Percentiles rank a stretch among this genome's conserved stretches.
Conservation (phyloP, 768 basidiomycete genomes). For the Tricholoma sp. region DNA sequence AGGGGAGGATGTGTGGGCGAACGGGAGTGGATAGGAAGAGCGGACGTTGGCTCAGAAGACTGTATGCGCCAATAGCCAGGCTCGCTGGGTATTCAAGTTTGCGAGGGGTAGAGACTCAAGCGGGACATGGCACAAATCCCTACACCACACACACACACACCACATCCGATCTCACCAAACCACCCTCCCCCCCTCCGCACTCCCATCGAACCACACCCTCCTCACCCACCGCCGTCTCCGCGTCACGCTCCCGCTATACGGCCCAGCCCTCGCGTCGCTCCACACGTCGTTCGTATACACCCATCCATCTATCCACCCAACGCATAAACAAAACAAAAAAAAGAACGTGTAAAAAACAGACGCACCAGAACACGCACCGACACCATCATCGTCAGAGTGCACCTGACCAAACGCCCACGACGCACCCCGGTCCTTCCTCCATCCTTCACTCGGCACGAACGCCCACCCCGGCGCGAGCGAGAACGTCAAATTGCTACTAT, state of each 20-base stretch:
- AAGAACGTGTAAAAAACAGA: not conserved
- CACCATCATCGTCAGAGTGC: slow-evolving; percentile 13
- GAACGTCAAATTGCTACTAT: slow-evolving; percentile 78
- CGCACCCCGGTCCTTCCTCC: slow-evolving; percentile 61
- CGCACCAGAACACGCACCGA: slow-evolving; percentile 22
- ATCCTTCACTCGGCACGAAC: slow-evolving; percentile 74
- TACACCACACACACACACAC: not conserved
- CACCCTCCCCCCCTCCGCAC: not conserved
- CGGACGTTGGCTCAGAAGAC: no score
- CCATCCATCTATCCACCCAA: slow-evolving; percentile 56
- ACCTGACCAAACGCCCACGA: slow-evolving; percentile 45
- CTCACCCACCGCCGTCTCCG: slow-evolving; percentile 66
- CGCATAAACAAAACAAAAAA: not conserved
- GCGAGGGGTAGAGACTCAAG: no score
- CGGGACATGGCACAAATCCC: no score
- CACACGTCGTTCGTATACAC: slow-evolving; percentile 77
- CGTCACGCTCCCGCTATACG: slow-evolving; percentile 44
- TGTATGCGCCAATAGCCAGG: no score
- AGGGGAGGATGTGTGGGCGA: no score
- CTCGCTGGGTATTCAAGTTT: no score
- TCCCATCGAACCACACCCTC: slow-evolving; percentile 53
- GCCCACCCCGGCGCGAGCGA: slow-evolving; percentile 40
- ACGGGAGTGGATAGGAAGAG: no score
- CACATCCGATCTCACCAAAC: not conserved
- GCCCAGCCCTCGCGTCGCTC: slow-evolving; percentile 44